Base-by-base conservation (phyloP, 495 filamentous ascomycete genomes). In the Podospora bellae-mahoneyi region DNA sequence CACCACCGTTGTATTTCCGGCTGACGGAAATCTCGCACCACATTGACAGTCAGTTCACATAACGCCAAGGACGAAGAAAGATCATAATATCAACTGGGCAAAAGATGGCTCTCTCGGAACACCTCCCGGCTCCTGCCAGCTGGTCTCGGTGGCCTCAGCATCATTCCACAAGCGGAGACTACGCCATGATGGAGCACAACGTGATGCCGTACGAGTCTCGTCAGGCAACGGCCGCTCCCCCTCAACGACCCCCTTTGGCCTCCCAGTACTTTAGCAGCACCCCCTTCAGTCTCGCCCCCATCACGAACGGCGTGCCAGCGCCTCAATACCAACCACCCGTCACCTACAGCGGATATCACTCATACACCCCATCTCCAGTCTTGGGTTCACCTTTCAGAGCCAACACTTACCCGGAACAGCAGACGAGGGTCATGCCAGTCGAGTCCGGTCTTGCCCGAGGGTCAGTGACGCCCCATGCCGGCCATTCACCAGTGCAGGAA, bases 81-180 rank as follows among this genome's bases (percentile, higher is more conserved):
- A 64, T 54, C 62, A 48, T 32, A 16, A 48, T 48, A 48, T 48
- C 39, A 48, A 10, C 55, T 26, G 55, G 55, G 23, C 65, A 63
- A 20, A 77, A 72, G 19, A 73, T 83, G 81, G 81, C 79, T 65
- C 74, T 81, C 73, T 74, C 79, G 13, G 73, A 70, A 66, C 73
- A 79, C 30, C 66, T 74, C 64, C 68, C 76, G 27, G 70, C 75
- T 15, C 70, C 73, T 44, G 66, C 75, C 9, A 65, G 39, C 70
- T 84, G 82, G 82, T 74, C 65, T 62, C 76, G 80, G 64, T 84
- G 81, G 81, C 69, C 78, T 69, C 76, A 80, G 23, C 78, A 79
- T 26, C 76, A 78, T 20, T 66, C 67, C 18, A 71, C 60, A 63
- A 44, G 64, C 64, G 34, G 64, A 19, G 76, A 80, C 19, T 83